Evolutionary conservation across 2,329 filamentous ascomycete species (phyloP).

Genomic region (Myriangium duriaei): DNA sequence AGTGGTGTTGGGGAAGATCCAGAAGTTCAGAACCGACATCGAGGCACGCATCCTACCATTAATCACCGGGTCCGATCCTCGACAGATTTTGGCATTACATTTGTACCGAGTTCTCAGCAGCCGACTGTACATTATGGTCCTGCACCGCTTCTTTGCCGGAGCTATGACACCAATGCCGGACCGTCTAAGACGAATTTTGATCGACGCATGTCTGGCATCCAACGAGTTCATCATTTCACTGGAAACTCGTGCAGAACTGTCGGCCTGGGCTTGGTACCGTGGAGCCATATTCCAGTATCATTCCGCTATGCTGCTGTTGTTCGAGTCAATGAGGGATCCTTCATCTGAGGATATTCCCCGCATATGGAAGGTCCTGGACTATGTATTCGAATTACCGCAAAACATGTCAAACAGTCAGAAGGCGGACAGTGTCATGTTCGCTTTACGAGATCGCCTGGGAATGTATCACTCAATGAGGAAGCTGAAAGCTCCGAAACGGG

Average conservation of each 20-base stretch:
- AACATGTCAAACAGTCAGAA: slow-evolving; percentile 44
- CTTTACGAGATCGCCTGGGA: slow-evolving; percentile 49
- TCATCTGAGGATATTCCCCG: slow-evolving; percentile 46
- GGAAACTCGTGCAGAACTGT: slow-evolving; percentile 40
- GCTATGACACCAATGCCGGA: slow-evolving; percentile 42
- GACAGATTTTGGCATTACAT: slow-evolving; percentile 51
- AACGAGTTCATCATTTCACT: slow-evolving; percentile 44
- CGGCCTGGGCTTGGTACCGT: slow-evolving; percentile 55
- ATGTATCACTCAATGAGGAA: slow-evolving; percentile 48
- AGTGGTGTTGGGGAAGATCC: slow-evolving; percentile 53
- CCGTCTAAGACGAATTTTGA: slow-evolving; percentile 49
- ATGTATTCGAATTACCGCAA: slow-evolving; percentile 52
- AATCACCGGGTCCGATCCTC: slow-evolving; percentile 45
- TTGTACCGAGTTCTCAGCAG: slow-evolving; percentile 53
- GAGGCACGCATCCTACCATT: slow-evolving; percentile 53
- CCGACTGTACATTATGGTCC: slow-evolving; percentile 51
- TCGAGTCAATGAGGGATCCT: slow-evolving; percentile 51
- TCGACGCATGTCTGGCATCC: slow-evolving; percentile 45
- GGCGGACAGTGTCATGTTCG: slow-evolving; percentile 46
- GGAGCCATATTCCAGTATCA: slow-evolving; percentile 65
- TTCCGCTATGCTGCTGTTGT: slow-evolving; percentile 53
- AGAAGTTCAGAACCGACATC: slow-evolving; percentile 53
- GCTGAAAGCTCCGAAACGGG: slow-evolving; percentile 22
- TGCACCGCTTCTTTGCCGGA: slow-evolving; percentile 53
- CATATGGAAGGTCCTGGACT: slow-evolving; percentile 61